Percentiles rank a stretch among this genome's conserved stretches.
These are phyloP conservation scores for Dendryphion nanum DNA, from an alignment of 2,329 filamentous ascomycete species.

Conservation along the genomic window DNA sequence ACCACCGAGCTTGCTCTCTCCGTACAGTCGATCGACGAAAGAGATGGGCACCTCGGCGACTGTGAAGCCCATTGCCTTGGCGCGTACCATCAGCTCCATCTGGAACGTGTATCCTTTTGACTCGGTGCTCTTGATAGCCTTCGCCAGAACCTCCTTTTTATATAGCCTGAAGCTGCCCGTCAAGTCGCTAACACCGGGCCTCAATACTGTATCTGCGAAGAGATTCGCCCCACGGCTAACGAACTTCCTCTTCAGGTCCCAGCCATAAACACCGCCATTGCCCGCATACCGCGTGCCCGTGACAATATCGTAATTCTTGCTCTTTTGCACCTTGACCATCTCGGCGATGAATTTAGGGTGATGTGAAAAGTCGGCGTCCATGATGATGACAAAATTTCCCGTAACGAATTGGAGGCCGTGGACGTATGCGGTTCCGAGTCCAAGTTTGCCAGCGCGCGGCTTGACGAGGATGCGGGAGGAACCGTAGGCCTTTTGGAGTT, in stretches of 20 bases:
- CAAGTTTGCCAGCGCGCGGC: conserved; percentile 88
- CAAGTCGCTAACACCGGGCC: conserved; percentile 91
- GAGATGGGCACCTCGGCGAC: conserved; percentile 95
- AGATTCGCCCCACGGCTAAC: conserved; percentile 87
- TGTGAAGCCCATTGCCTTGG: conserved; percentile 91
- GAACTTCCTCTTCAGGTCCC: conserved; percentile 81
- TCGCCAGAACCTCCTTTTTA: conserved; percentile 84
- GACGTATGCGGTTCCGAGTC: conserved; percentile 94
- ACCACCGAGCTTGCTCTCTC: conserved; percentile 90
- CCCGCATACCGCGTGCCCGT: conserved; percentile 93
- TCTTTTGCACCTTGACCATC: conserved; percentile 82
- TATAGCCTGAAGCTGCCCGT: conserved; percentile 95
- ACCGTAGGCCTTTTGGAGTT: conserved; percentile 83
- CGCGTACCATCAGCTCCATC: conserved; percentile 99
- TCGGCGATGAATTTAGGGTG: conserved; percentile 98
- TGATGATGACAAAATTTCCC: conserved; percentile 98
- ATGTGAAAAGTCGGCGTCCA: conserved; percentile 99
- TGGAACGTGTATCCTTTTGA: conserved; percentile 98
- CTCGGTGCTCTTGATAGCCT: conserved; percentile 86
- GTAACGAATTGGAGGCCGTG: conserved; percentile 87
- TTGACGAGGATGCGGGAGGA: conserved; percentile 76
- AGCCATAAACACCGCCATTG: conserved; percentile 83
- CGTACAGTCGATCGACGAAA: conserved; percentile 94
- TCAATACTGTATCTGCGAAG: conserved; percentile 90
- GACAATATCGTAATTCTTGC: conserved; percentile 87